Evolutionary conservation across 805 yeast genomes (phyloP), one percentile per base, ranked within the genome.

Genomic region (Barnettozyma siamensis): DNA sequence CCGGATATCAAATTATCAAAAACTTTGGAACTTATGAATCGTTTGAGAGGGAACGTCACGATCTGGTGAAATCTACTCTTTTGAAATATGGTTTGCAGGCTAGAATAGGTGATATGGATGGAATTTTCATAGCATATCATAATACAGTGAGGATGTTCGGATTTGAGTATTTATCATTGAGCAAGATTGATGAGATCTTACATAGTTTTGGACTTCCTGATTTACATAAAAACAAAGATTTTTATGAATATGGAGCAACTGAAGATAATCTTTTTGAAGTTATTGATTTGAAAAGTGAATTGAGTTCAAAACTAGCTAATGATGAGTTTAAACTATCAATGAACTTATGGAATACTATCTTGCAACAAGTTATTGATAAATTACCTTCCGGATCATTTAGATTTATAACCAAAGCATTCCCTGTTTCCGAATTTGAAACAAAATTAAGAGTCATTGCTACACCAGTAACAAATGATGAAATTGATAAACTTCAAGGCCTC

Each of bases 41-140:
- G n/a, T 85, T 78, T 58, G 88, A 84, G 51, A 68, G 89, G 16
- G 99, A 91, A 55, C 71, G 74, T 58, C 70, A 66, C 46, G 98
- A 91, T 54, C 70, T 91, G 52, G 75, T 81, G 15, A 66, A 85
- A 43, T 75, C 91, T 2, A 82, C 93, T 0, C 63, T 91, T 63
- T 66, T 91, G 51, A 91, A 91, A 63, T 91, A 91, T 57, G 75
- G 85, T 3, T 69, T 91, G 49, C 98, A 93, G 61, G 98, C 96
- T 0, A 71, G 97, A 47, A 84, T 91, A 32, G 99, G 98, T 3
- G 80, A 84, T 53, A 91, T 93, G 98, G 97, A 89, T 62, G 99
- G 99, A 6, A 87, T 93, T 3, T 88, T 86, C 51, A 71, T 91
- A 13, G 96, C 96, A 0, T 91, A 81, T 60, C 99, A 91, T 60